Conservation (phyloP, 805 yeast genomes). For the Saccharomycopsis sp. region DNA sequence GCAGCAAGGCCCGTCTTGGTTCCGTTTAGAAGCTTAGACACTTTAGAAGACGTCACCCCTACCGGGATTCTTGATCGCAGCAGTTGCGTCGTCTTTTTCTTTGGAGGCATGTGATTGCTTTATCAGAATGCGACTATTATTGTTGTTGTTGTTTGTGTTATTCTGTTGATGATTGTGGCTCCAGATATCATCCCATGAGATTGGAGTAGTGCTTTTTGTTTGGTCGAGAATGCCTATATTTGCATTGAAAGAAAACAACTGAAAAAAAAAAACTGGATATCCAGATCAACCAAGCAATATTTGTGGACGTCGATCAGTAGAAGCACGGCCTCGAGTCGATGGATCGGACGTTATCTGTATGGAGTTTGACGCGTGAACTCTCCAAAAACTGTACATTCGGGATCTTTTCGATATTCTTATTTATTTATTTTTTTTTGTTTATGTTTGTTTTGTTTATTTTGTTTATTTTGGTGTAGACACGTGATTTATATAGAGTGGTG, state of each 20-base stretch:
- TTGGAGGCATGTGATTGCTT: background rate
- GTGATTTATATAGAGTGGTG: background rate
- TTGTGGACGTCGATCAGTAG: background rate
- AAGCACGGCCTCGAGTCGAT: background rate
- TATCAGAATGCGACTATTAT: background rate
- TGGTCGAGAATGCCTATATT: too few relatives aligned
- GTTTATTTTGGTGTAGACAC: background rate
- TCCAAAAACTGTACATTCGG: background rate
- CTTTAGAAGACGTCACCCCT: background rate
- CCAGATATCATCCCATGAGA: conserved; percentile 1
- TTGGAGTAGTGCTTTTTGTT: background rate
- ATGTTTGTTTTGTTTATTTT: background rate
- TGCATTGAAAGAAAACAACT: background rate
- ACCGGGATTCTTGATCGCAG: background rate
- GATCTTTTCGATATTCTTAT: background rate
- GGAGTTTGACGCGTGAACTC: background rate
- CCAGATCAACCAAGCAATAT: too few relatives aligned
- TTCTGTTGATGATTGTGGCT: background rate
- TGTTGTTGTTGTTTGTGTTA: background rate
- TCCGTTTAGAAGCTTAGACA: conserved; percentile 23
- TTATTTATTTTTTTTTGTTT: background rate
- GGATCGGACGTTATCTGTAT: background rate
- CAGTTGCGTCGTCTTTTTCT: background rate
- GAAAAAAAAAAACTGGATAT: background rate
- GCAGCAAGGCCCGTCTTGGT: conserved; percentile 37